Base-by-base conservation (phyloP, 768 basidiomycete species). In the Strobilomyces echinocephalus region DNA sequence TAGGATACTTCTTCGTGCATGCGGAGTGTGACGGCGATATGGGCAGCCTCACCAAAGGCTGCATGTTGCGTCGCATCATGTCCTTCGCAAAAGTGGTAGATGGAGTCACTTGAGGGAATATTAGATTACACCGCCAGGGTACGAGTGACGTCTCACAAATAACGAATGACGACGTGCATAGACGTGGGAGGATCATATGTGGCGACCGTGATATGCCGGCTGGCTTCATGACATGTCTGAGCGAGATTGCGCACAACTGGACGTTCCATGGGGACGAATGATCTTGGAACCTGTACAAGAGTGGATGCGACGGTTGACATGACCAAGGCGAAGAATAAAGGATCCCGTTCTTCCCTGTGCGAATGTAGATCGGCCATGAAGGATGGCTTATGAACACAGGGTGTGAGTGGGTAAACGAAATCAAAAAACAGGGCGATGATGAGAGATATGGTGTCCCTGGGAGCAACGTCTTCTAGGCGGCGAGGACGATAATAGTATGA, bases 401-500 rank as follows among this genome's bases (percentile, higher is more conserved):
- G 93, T 9, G 90, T 95, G 31, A 95, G 78, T 9, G 90, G 88
- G 69, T 93, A 93, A 45, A 95, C 90, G 66, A 91, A 95, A 68
- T 95, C 93, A 66, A 95, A 95, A 74, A 92, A 97, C 12, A 95
- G 80, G 36, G 86, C 79, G 57, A 94, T 84, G 60, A 95, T 88
- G 54, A 89, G 81, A 38, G 82, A 81, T 45, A 94, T 84, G 6
- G 85, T 87, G 53, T 89, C 86, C 49, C 89, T 78, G 18, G 89
- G 87, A 10, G 91, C 87, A 49, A 94, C 81, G 55, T 88, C 84
- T 63, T 93, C 88, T 43, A 95, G 74, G 33, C 87, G 78, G 63
- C 85, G 85, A 2, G 85, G 79, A n/a, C 84, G 80, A 64, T 84
- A 85, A 65, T 85, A 85, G 63, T 80, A 81, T 0, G 85, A 84